Evolutionary conservation across 2,329 filamentous ascomycete species (phyloP), one percentile per base, ranked within the genome.

Genomic region (Clonostachys byssicola): DNA sequence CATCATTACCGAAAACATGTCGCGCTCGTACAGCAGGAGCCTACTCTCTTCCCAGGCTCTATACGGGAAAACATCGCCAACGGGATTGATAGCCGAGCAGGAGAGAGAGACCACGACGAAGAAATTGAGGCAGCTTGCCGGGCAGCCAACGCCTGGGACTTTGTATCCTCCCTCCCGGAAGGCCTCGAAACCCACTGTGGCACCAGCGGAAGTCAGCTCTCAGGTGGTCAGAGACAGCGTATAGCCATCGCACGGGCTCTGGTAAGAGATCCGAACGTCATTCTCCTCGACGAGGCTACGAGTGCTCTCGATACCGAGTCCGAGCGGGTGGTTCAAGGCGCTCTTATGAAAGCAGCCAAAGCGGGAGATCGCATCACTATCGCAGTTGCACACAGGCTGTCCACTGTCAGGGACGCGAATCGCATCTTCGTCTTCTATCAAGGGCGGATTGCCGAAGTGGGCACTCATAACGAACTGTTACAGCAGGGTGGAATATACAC

Each of bases 171-270:
- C 13, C 78, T 97, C 2, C 91, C 92, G 0, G 88, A 97, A 56
- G 88, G 88, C 3, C 97, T 97, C 58, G 81, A 96, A 54, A 97
- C 94, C 0, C 85, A 95, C 54, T 92, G 97, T n/a, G 94, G 94
- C 48, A 91, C 96, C 66, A 85, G 92, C 52, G 94, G 94, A 10
- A 95, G 96, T 62, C 71, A 96, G 46, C 77, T 99, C 8, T 95
- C 89, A 47, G 94, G 94, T 63, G 94, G 94, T 35, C 94, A 99
- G 68, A 96, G 96, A 67, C 94, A 97, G 68, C 89, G 94, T 56
- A 95, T 97, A 60, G 92, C 92, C 12, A 96, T 97, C 65, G 91
- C 92, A 8, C 80, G 91, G 59, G 92, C 92, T 36, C 81, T 96
- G 48, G 89, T 96, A 30, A 92, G 88, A n/a, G 88, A 96, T 57